Evolutionary conservation across 345 rosid species (phyloP), one percentile per base, ranked within the genome.

Genomic region (Sisymbrium altissimum): DNA sequence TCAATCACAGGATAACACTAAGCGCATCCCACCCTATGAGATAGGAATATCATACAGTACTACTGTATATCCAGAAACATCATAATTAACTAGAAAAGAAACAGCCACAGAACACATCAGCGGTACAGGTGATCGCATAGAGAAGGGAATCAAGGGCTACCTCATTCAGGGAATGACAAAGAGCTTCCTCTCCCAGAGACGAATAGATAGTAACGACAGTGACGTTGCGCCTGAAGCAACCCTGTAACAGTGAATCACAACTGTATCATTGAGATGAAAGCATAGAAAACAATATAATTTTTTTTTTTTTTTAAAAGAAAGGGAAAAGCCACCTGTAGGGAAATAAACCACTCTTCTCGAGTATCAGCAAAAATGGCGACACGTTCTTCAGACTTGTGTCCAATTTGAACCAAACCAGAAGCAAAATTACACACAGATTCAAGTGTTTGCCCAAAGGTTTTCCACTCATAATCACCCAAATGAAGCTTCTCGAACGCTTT

Each of bases 301-400:
- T n/a, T n/a, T n/a, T 18, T 39, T 0, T 3, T 6, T 23, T 1
- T 3, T 9, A 18, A 5, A 55, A 8, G 3, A 50, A 10, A 68
- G 3, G 1, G 59, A 9, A 58, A 71, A 72, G 55, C 59, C 73
- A 93, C 99, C 99, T 95, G 99, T 83, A 92, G 70, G 11, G 97
- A 84, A 73, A 96, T 84, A 61, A 96, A 90, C 99, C 99, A 96
- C 71, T 96, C 99, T 78, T 86, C 87, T 79, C 98, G 70, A 25
- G 98, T 96, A 75, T 92, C 99, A 19, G 99, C 96, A 65, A 89
- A 92, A 63, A 96, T 96, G 9, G 99, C 99, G 0, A 88, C 96
- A 23, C 95, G 91, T 75, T 96, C 98, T 23, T 74, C 90, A 13
- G 80, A 85, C 52, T 35, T 68, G 30, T 89, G 98, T 38, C 98